Conservation (phyloP, 257 asterid species). For the Solanum virginianum region DNA sequence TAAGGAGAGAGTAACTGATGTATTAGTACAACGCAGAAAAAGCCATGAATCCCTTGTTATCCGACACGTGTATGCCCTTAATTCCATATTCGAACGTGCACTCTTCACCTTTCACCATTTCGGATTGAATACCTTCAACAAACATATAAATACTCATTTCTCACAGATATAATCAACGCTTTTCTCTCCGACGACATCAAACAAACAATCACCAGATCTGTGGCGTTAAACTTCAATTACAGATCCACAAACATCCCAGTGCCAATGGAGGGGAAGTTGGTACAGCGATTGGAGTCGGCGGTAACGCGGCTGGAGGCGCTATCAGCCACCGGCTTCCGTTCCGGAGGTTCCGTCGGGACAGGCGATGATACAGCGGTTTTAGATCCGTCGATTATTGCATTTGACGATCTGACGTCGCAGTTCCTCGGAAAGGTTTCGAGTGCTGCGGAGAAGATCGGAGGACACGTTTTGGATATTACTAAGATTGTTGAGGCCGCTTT, state of each 20-base stretch:
- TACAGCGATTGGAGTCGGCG: constrained; percentile 85
- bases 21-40: constrained; percentile 1
- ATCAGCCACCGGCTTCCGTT: constrained; percentile 22
- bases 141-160: neutral
- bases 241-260: constrained; percentile 15
- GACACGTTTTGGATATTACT: constrained; percentile 60
- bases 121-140: neutral
- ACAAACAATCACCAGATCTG: constrained; percentile 21
- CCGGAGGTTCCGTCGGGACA: constrained; percentile 23
- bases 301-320: constrained; percentile 78
- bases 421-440: constrained; percentile 36
- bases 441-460: constrained; percentile 87
- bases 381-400: constrained; percentile 83
- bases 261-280: constrained; percentile 70
- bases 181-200: neutral
- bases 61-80: constrained; percentile 27
- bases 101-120: constrained; percentile 11
- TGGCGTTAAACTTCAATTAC: constrained; percentile 1
- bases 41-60: neutral
- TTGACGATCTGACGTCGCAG: constrained; percentile 60
- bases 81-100: neutral
- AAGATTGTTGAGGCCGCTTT: constrained; percentile 58
- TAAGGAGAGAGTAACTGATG: neutral
- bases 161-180: neutral
- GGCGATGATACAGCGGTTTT: constrained; percentile 33